Conservation (phyloP, 305 asterid species). For the Fraxinus greggii region DNA sequence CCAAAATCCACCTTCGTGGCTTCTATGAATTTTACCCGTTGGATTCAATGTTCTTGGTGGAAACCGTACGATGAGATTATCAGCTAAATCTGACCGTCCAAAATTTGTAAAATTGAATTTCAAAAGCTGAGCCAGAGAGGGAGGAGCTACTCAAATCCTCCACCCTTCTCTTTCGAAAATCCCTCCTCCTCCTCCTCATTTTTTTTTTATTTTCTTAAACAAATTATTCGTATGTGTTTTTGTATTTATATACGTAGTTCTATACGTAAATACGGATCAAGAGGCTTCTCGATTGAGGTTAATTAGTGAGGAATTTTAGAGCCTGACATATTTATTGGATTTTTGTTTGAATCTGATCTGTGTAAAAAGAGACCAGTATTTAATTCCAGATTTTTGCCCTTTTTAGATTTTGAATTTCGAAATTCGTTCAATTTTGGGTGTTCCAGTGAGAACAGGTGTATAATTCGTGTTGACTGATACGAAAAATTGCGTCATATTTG, state of each 20-base stretch:
- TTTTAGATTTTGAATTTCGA: slow-evolving; percentile 22
- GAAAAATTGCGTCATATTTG: slow-evolving; percentile 6
- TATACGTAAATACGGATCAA: slow-evolving; percentile 29
- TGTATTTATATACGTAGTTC: slow-evolving; percentile 16
- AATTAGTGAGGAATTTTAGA: slow-evolving; percentile 22
- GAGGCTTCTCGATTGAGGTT: slow-evolving; percentile 30
- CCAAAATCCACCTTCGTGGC: slow-evolving; percentile 5
- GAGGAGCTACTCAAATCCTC: slow-evolving; percentile 51
- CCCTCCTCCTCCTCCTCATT: not conserved
- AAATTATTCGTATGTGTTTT: slow-evolving; percentile 1
- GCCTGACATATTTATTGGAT: not conserved
- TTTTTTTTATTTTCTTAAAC: slow-evolving; percentile 2
- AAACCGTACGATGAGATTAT: slow-evolving; percentile 44
- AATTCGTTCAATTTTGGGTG: slow-evolving; percentile 21
- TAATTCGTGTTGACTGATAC: slow-evolving; percentile 30
- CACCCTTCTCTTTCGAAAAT: slow-evolving; percentile 24
- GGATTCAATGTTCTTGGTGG: slow-evolving; percentile 18
- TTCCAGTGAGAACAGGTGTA: slow-evolving; percentile 21
- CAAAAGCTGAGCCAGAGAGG: slow-evolving; percentile 73
- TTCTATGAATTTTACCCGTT: slow-evolving; percentile 52
- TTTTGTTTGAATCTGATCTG: slow-evolving; percentile 47
- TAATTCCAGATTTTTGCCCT: slow-evolving; percentile 7
- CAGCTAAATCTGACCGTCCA: slow-evolving; percentile 38
- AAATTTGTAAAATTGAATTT: slow-evolving; percentile 64
- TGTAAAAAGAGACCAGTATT: slow-evolving; percentile 20